Conservation (phyloP, 2,329 filamentous ascomycete species). For the Nemania abortiva region DNA sequence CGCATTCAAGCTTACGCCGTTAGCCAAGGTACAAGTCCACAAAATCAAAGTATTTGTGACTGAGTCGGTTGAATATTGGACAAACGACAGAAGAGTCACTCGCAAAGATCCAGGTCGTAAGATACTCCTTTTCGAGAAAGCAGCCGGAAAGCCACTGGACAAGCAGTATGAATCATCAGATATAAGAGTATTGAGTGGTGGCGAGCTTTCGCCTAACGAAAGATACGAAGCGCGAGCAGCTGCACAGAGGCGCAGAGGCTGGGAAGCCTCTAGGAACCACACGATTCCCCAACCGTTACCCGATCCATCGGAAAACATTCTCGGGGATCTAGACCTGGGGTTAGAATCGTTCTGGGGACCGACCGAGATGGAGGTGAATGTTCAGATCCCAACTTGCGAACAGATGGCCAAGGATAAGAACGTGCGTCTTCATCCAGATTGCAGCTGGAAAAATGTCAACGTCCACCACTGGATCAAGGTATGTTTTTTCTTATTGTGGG, state of each 20-base stretch:
- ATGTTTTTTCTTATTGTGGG: background rate
- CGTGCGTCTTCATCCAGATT: slow-evolving; percentile 83
- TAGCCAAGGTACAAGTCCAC: slow-evolving; percentile 94
- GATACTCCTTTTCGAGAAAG: slow-evolving; percentile 88
- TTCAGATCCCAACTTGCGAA: slow-evolving; percentile 89
- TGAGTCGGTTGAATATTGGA: slow-evolving; percentile 92
- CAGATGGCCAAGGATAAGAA: slow-evolving; percentile 81
- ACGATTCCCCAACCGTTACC: slow-evolving; percentile 59
- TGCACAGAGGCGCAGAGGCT: slow-evolving; percentile 65
- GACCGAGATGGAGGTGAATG: slow-evolving; percentile 94
- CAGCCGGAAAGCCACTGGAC: slow-evolving; percentile 80
- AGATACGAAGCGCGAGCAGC: slow-evolving; percentile 62
- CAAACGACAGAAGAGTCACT: slow-evolving; percentile 85
- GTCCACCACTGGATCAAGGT: slow-evolving; percentile 98
- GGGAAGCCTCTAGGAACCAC: slow-evolving; percentile 61
- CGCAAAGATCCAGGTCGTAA: slow-evolving; percentile 86
- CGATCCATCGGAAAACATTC: slow-evolving; percentile 73
- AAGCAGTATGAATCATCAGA: slow-evolving; percentile 81
- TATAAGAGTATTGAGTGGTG: slow-evolving; percentile 81
- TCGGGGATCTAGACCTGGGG: slow-evolving; percentile 81
- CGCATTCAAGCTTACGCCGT: slow-evolving; percentile 90
- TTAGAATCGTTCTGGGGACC: slow-evolving; percentile 82
- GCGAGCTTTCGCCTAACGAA: slow-evolving; percentile 72
- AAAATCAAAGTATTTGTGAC: slow-evolving; percentile 92
- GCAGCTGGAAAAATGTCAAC: slow-evolving; percentile 92